Evolutionary conservation across 2,329 filamentous ascomycete genomes (phyloP).

Genomic region (Calonectria pseudoturangicola): DNA sequence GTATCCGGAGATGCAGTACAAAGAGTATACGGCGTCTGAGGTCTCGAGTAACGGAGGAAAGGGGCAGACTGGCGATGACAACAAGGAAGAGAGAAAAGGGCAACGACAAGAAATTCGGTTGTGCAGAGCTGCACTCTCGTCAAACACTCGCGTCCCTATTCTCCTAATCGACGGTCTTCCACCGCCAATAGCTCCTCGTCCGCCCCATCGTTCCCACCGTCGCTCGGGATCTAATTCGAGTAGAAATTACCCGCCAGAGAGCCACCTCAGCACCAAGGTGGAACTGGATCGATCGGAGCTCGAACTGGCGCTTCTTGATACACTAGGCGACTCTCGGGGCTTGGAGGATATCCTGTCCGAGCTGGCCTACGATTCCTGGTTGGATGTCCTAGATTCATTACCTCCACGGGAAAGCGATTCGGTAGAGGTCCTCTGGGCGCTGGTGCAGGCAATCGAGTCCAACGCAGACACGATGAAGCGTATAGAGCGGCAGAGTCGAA

Average conservation of each 20-base stretch:
- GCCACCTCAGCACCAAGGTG: constrained; percentile 2
- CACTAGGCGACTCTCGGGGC: constrained; percentile 41
- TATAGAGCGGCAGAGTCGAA: constrained; percentile 44
- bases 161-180: constrained; percentile 51
- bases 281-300: constrained; percentile 41
- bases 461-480: constrained; percentile 51
- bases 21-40: not conserved
- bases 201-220: constrained; percentile 32
- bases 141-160: constrained; percentile 48
- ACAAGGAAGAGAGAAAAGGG: constrained; percentile 11
- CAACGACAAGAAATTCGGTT: constrained; percentile 48
- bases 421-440: constrained; percentile 46
- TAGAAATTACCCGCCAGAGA: constrained; percentile 2
- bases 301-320: constrained; percentile 48
- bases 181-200: constrained; percentile 23
- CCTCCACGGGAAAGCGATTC: constrained; percentile 42
- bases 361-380: constrained; percentile 54
- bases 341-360: constrained; percentile 51
- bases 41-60: not conserved
- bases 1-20: constrained; percentile 48
- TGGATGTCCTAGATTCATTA: constrained; percentile 48
- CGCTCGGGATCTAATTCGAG: constrained; percentile 31
- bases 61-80: not conserved
- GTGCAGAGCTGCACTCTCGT: constrained; percentile 48
- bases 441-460: constrained; percentile 51